Percentiles rank a stretch among this genome's conserved stretches.
phyloP scores from a whole-genome alignment of 345 rosid species.

The Brassica napus region DNA sequence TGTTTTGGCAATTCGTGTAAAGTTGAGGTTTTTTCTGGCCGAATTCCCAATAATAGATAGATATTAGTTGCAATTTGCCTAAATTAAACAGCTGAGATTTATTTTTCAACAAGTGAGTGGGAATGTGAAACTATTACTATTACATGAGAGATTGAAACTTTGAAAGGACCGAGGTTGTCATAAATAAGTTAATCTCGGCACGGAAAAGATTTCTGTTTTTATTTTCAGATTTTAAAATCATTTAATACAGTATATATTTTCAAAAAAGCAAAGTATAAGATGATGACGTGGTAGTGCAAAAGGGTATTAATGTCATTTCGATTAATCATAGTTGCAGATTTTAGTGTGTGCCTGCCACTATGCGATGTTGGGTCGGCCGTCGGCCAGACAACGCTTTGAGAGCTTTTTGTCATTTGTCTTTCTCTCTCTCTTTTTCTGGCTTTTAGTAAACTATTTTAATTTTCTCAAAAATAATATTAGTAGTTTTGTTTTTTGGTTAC shows the following conservation, averaged over 20 bases:
- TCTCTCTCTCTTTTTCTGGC: not conserved
- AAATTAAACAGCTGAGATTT: not conserved
- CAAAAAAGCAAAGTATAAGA: not conserved
- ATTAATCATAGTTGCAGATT: slow-evolving; percentile 26
- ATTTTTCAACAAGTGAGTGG: not conserved
- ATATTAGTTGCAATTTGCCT: not conserved
- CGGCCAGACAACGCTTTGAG: slow-evolving; percentile 33
- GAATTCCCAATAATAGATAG: not conserved
- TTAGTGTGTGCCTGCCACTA: slow-evolving; percentile 42
- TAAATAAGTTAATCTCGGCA: slow-evolving; percentile 25
- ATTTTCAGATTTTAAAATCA: not conserved
- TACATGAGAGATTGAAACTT: not conserved
- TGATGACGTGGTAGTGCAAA: not conserved
- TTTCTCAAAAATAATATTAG: not conserved
- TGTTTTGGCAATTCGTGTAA: too few species aligned
- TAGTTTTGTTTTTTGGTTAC: not conserved
- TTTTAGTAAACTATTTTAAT: not conserved
- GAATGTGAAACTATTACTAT: not conserved
- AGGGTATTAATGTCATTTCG: slow-evolving; percentile 31
- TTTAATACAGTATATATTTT: too few species aligned
- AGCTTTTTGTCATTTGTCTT: slow-evolving; percentile 37
- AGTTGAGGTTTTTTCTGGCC: too few species aligned
- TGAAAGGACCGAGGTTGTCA: slow-evolving; percentile 24
- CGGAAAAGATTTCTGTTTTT: slow-evolving; percentile 23
- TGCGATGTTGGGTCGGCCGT: slow-evolving; percentile 42